phyloP scores from a whole-genome alignment of 495 filamentous ascomycete genomes.

The Penicillium simplicissimum region DNA sequence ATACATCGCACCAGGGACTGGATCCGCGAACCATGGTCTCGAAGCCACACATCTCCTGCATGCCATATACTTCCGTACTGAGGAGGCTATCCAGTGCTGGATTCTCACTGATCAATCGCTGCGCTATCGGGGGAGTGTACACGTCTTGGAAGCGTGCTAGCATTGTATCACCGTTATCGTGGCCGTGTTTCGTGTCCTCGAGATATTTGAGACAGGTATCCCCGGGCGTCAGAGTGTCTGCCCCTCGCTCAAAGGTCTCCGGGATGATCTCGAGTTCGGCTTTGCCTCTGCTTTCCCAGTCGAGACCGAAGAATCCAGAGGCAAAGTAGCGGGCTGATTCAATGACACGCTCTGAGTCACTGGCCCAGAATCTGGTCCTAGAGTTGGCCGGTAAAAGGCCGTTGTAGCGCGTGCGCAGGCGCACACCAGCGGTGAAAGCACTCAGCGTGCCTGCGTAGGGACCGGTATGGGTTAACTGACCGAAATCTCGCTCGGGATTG shows the following conservation, averaged over 20 bases:
- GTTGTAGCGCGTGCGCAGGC: not conserved
- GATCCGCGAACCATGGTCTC: slow-evolving; percentile 42
- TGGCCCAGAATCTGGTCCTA: slow-evolving; percentile 45
- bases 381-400: not conserved
- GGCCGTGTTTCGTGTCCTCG: not conserved
- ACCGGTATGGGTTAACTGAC: not conserved
- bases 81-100: not conserved
- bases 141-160: not conserved
- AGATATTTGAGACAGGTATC: not conserved
- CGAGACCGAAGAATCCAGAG: slow-evolving; percentile 56
- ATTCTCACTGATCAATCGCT: not conserved
- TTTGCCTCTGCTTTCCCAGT: slow-evolving; percentile 40
- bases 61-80: not conserved
- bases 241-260: not conserved
- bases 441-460: not conserved
- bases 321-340: slow-evolving; percentile 59
- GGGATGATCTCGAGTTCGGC: slow-evolving; percentile 53
- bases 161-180: not conserved
- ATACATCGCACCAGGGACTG: slow-evolving; percentile 60
- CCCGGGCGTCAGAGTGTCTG: not conserved
- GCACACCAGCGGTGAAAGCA: not conserved
- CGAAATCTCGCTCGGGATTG: not conserved
- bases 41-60: not conserved
- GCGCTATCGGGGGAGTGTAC: not conserved
- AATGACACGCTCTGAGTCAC: slow-evolving; percentile 56